These are phyloP conservation scores for Phaeosphaeriaceae sp. DNA, from an alignment of 2,329 filamentous ascomycete genomes.

Conservation along the genomic window DNA sequence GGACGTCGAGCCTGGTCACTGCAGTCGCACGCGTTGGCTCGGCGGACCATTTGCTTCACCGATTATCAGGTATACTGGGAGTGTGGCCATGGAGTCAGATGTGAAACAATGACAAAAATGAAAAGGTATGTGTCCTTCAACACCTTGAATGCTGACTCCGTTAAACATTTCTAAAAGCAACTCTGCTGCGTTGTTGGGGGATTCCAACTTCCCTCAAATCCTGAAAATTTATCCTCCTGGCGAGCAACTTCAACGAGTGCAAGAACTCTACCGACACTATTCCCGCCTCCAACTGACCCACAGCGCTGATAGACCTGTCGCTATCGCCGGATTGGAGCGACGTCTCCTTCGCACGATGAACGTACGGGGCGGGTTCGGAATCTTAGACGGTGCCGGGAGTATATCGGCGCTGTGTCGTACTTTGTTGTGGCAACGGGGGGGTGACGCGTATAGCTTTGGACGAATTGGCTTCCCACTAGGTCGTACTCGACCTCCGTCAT, in stretches of 20 bases:
- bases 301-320: slow-evolving; percentile 34
- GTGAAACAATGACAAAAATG: slow-evolving; percentile 22
- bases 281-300: slow-evolving; percentile 29
- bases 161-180: background rate
- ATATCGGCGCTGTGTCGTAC: slow-evolving; percentile 32
- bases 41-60: slow-evolving; percentile 32
- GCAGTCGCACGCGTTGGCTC: slow-evolving; percentile 33
- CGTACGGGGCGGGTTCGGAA: slow-evolving; percentile 14
- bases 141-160: background rate
- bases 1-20: slow-evolving; percentile 33
- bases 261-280: slow-evolving; percentile 34
- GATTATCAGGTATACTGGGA: slow-evolving; percentile 35
- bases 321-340: slow-evolving; percentile 27
- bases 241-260: slow-evolving; percentile 20
- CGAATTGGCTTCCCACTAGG: background rate
- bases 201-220: slow-evolving; percentile 28
- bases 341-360: background rate
- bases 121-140: slow-evolving; percentile 16
- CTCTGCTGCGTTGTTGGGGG: slow-evolving; percentile 33
- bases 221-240: slow-evolving; percentile 2
- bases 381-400: slow-evolving; percentile 33
- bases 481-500: background rate
- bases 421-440: slow-evolving; percentile 42
- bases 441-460: slow-evolving; percentile 5
- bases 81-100: slow-evolving; percentile 24